phyloP scores from a whole-genome alignment of 2,329 filamentous ascomycete genomes.

The Aspergillus fumigatus region DNA sequence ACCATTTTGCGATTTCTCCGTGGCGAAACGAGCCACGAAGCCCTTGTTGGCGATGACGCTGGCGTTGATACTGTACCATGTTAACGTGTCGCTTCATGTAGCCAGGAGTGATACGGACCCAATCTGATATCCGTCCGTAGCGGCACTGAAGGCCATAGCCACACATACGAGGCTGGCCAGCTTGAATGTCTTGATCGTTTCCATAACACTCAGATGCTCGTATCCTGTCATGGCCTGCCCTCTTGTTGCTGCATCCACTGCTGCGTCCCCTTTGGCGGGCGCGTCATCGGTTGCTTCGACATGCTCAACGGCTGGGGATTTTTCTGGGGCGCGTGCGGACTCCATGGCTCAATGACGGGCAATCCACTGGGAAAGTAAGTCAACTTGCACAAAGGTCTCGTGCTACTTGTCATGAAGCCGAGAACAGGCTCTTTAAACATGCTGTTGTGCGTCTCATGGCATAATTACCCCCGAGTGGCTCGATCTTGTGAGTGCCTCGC shows the following conservation, averaged over 20 bases:
- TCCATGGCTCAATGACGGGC: too few species aligned
- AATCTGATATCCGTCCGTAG: constrained; percentile 10
- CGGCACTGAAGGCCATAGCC: constrained; percentile 9
- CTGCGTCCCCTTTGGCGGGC: background rate
- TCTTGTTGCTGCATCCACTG: constrained; percentile 1
- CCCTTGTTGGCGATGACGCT: constrained; percentile 10
- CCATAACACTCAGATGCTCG: constrained; percentile 1
- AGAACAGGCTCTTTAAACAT: too few species aligned
- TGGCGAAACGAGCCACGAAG: constrained; percentile 9
- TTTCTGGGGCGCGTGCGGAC: background rate
- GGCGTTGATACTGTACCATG: constrained; percentile 3
- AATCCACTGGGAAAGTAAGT: too few species aligned
- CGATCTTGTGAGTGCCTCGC: too few species aligned
- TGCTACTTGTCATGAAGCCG: too few species aligned
- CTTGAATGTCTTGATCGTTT: constrained; percentile 5
- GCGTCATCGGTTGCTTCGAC: background rate
- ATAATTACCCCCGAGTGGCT: too few species aligned
- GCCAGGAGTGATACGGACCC: constrained; percentile 1
- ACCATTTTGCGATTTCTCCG: background rate
- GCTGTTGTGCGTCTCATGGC: too few species aligned
- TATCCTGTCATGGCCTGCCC: constrained; percentile 6
- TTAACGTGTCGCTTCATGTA: background rate
- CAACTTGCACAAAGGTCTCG: too few species aligned
- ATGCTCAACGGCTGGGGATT: background rate
- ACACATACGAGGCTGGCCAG: constrained; percentile 2